phyloP scores from a whole-genome alignment of 2,329 filamentous ascomycete species.

The Periconia macrospinosa region DNA sequence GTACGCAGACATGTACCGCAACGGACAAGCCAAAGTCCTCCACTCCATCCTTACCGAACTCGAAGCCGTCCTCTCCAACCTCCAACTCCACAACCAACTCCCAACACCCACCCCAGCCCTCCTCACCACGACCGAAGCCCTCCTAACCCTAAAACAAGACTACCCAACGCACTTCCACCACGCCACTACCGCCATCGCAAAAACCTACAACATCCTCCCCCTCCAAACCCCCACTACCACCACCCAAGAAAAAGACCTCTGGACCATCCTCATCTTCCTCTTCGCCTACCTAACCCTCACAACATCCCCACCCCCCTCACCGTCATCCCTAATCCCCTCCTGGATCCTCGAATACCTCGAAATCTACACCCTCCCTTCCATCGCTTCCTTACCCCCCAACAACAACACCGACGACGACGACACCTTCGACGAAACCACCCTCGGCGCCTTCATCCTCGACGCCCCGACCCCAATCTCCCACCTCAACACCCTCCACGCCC shows the following conservation, averaged over 20 bases:
- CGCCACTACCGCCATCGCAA: constrained; percentile 14
- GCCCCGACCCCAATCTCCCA: neutral
- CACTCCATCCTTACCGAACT: constrained; percentile 27
- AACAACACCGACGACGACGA: neutral
- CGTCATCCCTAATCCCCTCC: neutral
- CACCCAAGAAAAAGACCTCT: constrained; percentile 17
- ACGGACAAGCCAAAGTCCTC: constrained; percentile 41
- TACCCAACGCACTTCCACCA: constrained; percentile 7
- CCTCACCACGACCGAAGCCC: constrained; percentile 15
- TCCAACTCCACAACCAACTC: constrained; percentile 4
- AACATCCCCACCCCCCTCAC: constrained; percentile 1
- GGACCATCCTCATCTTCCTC: constrained; percentile 26
- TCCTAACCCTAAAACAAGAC: constrained; percentile 13
- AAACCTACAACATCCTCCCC: constrained; percentile 11
- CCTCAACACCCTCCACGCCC: neutral
- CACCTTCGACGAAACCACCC: neutral
- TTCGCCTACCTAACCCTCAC: constrained; percentile 17
- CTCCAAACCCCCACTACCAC: neutral
- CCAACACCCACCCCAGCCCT: constrained; percentile 11
- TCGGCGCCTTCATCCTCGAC: neutral
- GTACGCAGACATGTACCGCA: constrained; percentile 47
- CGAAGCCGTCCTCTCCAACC: constrained; percentile 11
- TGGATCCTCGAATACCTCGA: constrained; percentile 7
- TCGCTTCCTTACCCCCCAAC: neutral
- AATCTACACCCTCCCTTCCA: neutral